These are phyloP conservation scores for Angomonas desouzai DNA, from an alignment of 208 protist species.

Conservation along the genomic window DNA sequence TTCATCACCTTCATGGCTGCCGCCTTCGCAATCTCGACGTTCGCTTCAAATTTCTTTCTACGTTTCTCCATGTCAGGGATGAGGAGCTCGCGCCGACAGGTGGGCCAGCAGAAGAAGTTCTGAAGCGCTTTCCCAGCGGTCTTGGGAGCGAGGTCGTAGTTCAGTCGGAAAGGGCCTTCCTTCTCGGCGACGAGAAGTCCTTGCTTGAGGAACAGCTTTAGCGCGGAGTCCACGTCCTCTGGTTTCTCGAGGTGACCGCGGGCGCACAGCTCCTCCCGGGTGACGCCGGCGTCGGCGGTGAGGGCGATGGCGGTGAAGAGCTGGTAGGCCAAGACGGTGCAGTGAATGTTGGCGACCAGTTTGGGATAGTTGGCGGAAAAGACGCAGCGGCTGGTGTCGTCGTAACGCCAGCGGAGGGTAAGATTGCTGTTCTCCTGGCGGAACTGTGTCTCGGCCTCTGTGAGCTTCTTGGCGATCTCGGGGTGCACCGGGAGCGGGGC, in stretches of 20 bases:
- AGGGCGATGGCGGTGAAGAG: constrained; percentile 40
- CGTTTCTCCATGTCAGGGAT: not conserved
- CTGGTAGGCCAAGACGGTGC: constrained; percentile 28
- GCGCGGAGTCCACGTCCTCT: not conserved
- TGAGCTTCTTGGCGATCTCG: not conserved
- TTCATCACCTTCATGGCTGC: constrained; percentile 4
- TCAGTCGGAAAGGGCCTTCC: not conserved
- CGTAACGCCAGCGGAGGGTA: constrained; percentile 25
- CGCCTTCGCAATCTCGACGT: not conserved
- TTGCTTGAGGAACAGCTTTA: not conserved
- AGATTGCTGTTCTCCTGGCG: not conserved
- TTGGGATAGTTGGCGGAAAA: constrained; percentile 32
- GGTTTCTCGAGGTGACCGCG: constrained; percentile 12
- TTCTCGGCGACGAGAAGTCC: not conserved
- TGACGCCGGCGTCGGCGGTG: constrained; percentile 29
- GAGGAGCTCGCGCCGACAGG: not conserved
- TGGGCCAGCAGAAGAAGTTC: not conserved
- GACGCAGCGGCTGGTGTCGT: constrained; percentile 18
- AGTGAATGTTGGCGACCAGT: constrained; percentile 26
- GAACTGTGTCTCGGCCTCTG: not conserved
- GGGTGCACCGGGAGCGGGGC: constrained; percentile 2
- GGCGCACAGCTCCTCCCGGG: constrained; percentile 35
- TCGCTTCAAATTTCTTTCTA: not conserved
- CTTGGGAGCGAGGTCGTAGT: not conserved
- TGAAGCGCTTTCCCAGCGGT: not conserved